phyloP scores from a whole-genome alignment of 2,329 filamentous ascomycete genomes.

The Talaromyces atroroseus region DNA sequence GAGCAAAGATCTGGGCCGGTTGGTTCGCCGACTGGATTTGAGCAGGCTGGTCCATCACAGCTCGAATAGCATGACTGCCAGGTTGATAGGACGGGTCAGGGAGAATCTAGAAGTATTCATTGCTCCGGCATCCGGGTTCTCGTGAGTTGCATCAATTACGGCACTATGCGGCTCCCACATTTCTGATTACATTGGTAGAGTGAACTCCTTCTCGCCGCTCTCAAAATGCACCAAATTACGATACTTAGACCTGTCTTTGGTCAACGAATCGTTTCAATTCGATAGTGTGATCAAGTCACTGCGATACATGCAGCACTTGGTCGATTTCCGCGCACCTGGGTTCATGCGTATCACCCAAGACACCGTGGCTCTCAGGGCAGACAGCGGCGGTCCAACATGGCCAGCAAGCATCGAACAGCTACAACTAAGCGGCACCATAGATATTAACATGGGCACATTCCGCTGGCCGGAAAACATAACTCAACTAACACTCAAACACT shows the following conservation, averaged over 20 bases:
- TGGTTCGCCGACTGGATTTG: slow-evolving; percentile 52
- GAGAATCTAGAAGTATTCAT: slow-evolving; percentile 49
- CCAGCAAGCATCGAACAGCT: slow-evolving; percentile 22
- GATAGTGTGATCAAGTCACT: slow-evolving; percentile 47
- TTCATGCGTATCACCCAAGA: slow-evolving; percentile 19
- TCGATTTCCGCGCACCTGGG: slow-evolving; percentile 41
- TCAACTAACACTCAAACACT: slow-evolving; percentile 22
- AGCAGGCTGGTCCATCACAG: slow-evolving; percentile 54
- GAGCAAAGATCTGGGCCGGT: slow-evolving; percentile 40
- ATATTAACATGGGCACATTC: slow-evolving; percentile 19
- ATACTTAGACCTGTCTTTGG: slow-evolving; percentile 49
- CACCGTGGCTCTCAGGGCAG: not conserved
- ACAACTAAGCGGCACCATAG: slow-evolving; percentile 23
- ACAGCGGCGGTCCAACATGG: slow-evolving; percentile 17
- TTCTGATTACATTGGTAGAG: slow-evolving; percentile 23
- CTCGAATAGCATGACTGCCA: slow-evolving; percentile 52
- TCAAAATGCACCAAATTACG: slow-evolving; percentile 50
- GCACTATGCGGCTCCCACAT: not conserved
- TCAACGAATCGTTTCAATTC: slow-evolving; percentile 48
- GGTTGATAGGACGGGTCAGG: slow-evolving; percentile 52
- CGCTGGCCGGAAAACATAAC: slow-evolving; percentile 25
- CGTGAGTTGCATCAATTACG: slow-evolving; percentile 31
- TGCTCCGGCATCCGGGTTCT: slow-evolving; percentile 55
- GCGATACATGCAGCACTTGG: slow-evolving; percentile 41
- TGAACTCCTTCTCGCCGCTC: slow-evolving; percentile 53